Evolutionary conservation across 768 basidiomycete genomes (phyloP), one percentile per base, ranked within the genome.

Genomic region (Lactarius tabidus): DNA sequence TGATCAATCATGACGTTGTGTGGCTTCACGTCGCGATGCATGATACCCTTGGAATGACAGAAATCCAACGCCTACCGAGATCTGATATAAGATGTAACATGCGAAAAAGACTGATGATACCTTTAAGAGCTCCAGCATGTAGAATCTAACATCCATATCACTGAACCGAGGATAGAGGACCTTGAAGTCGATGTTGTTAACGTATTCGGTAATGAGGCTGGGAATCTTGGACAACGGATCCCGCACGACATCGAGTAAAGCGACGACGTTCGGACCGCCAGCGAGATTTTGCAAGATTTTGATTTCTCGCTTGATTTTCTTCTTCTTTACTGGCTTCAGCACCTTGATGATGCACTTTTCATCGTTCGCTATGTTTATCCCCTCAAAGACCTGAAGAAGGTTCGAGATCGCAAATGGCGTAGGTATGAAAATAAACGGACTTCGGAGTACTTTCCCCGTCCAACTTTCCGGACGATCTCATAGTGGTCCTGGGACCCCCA

Each of bases 1-100:
- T 98, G 95, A 77, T 98, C 96, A 77, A 98, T 98, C 95, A 98
- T 98, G 61, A 98, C 94, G 76, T 98, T 98, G 78, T 97, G 95
- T 15, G 96, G 96, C 74, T 98, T 98, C 64, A 98, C 96, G 75
- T 98, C 96, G 70, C 96, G 82, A 75, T 98, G 95, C 94, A 98
- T 98, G 75, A 98, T 98, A 10, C 96, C 96, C 71, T 95, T 94
- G 35, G 96, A 98, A 77, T 98, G 96, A 72, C 96, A 98, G 75
- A 88, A 98, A 77, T 98, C 96, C 74, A 98, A 80, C 5, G 96
- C 96, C 91, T 93, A 65, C 23, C 36, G 28, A 53, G 58, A 59
- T 14, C 28, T 62, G 43, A 55, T 31, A 18, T 59, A 33, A 58
- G 53, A 33, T 38, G 38, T 36, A 52, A 64, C 35, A 51, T 66